Conservation (phyloP, 208 protist genomes). For the Blechomonas ayalai region DNA sequence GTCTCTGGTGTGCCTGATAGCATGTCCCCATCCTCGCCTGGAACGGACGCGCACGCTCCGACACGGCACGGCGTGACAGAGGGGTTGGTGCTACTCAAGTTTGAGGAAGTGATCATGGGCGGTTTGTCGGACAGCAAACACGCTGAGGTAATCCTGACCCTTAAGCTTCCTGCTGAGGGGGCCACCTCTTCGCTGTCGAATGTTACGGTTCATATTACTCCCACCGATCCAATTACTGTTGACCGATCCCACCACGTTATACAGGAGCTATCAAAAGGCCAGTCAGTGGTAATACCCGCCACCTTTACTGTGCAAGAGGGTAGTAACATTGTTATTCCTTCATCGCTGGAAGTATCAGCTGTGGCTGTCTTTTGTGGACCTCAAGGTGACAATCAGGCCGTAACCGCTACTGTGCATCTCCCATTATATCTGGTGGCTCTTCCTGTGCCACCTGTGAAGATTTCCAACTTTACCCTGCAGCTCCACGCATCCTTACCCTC, state of each 20-base stretch:
- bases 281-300: slow-evolving; percentile 30
- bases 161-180: slow-evolving; percentile 5
- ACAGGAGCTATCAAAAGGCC: slow-evolving; percentile 13
- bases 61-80: too few relatives aligned
- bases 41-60: too few relatives aligned
- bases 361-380: slow-evolving; percentile 36
- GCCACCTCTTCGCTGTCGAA: background rate
- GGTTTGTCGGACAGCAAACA: background rate
- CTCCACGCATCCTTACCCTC: slow-evolving; percentile 82
- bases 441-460: slow-evolving; percentile 63
- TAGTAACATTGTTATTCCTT: slow-evolving; percentile 56
- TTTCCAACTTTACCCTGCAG: slow-evolving; percentile 69
- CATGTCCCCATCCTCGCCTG: too few relatives aligned
- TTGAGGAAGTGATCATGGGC: slow-evolving; percentile 2
- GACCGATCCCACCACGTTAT: slow-evolving; percentile 16
- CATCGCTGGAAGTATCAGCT: slow-evolving; percentile 51
- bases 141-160: background rate
- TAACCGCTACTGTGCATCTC: slow-evolving; percentile 20
- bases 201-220: slow-evolving; percentile 38
- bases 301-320: slow-evolving; percentile 20
- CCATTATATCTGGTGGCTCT: slow-evolving; percentile 65
- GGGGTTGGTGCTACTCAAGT: slow-evolving; percentile 4
- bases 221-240: slow-evolving; percentile 36
- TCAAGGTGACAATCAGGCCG: slow-evolving; percentile 22
- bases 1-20: too few relatives aligned